Evolutionary conservation across 163 green algal species (phyloP).

Genomic region (Volvox carteri): DNA sequence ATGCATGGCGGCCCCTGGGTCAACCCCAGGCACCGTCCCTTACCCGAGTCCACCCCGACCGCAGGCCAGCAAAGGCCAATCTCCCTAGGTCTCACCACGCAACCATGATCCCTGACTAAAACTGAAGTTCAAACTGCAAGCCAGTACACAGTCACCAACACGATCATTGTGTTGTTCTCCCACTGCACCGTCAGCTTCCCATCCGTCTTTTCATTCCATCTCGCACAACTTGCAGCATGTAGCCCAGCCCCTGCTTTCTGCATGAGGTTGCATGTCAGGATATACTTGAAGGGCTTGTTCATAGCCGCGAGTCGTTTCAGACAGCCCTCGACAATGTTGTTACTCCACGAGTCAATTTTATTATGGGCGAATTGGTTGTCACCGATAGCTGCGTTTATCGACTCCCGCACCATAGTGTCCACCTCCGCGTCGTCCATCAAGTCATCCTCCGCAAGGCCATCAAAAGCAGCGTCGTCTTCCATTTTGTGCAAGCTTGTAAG

Average conservation of each 20-base stretch:
- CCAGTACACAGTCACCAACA: conserved; percentile 90
- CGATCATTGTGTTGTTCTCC: conserved; percentile 86
- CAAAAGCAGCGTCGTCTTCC: conserved; percentile 65
- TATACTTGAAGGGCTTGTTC: conserved; percentile 93
- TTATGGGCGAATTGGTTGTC: conserved; percentile 80
- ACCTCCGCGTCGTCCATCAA: conserved; percentile 90
- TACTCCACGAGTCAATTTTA: conserved; percentile 86
- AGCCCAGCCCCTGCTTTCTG: conserved; percentile 89
- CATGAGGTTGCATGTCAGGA: conserved; percentile 84
- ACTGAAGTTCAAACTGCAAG: conserved; percentile 74
- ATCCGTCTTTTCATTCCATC: conserved; percentile 90
- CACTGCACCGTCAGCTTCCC: conserved; percentile 89
- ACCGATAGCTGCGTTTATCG: conserved; percentile 72
- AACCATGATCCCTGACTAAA: too few species aligned
- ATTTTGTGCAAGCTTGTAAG: conserved; percentile 25
- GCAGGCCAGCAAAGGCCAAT: too few species aligned
- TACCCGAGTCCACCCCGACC: neutral
- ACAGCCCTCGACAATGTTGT: conserved; percentile 86
- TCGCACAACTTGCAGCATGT: conserved; percentile 81
- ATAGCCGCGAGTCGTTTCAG: conserved; percentile 87
- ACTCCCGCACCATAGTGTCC: conserved; percentile 85
- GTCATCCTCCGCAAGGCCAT: conserved; percentile 87
- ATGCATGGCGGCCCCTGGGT: neutral
- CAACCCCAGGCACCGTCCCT: neutral
- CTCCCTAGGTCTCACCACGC: too few species aligned